Conservation (phyloP, 208 protist genomes). For the Acanthamoeba divionensis region DNA sequence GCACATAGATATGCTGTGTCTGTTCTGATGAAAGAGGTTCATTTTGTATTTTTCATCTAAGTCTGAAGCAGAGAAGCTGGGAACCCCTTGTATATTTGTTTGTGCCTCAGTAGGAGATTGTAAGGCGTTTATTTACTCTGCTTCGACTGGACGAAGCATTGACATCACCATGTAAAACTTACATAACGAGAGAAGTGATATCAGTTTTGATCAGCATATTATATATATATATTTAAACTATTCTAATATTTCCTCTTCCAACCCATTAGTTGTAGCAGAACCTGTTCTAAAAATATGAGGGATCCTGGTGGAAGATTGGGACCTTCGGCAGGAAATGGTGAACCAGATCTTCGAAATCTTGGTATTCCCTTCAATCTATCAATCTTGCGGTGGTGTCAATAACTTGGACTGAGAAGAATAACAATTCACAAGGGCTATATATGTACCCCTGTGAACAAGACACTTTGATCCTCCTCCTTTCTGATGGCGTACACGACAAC, state of each 20-base stretch:
- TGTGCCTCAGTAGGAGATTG: conserved; percentile 70
- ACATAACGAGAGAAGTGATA: too few species aligned
- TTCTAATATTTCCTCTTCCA: too few species aligned
- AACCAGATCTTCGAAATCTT: conserved; percentile 19
- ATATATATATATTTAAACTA: too few species aligned
- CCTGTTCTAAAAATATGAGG: conserved; percentile 51
- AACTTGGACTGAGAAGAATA: background rate
- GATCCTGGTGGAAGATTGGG: conserved; percentile 71
- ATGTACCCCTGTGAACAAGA: conserved; percentile 47
- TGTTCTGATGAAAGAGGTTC: background rate
- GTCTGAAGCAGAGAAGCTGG: background rate
- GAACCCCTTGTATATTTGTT: conserved; percentile 58
- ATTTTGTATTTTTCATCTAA: background rate
- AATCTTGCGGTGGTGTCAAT: too few species aligned
- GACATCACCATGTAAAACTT: conserved; percentile 58
- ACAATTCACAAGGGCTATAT: background rate
- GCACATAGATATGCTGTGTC: too few species aligned
- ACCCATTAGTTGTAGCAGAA: too few species aligned
- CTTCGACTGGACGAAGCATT: background rate
- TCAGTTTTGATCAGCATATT: too few species aligned
- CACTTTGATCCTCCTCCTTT: conserved; percentile 26
- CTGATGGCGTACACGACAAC: conserved; percentile 73
- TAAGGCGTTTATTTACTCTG: conserved; percentile 64
- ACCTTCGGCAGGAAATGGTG: background rate
- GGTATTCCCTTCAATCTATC: too few species aligned